Evolutionary conservation across 2,329 filamentous ascomycete species (phyloP), one percentile per base, ranked within the genome.

Genomic region (Aspergillus transmontanensis): DNA sequence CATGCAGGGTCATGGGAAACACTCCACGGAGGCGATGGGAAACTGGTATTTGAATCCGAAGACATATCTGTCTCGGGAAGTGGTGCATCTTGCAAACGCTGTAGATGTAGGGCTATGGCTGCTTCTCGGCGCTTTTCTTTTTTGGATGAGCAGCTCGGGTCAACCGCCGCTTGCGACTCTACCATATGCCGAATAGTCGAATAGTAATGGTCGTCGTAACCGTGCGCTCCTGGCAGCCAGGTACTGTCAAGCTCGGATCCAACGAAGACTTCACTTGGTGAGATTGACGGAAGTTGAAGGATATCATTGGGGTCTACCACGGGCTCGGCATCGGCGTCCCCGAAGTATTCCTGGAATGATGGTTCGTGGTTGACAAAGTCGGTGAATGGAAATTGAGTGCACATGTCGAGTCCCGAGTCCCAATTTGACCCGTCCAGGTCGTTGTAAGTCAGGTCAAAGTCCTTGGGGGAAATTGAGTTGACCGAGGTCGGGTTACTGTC

Each of bases 101-200:
- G 75, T n/a, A 80, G 62, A 48, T 80, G 78, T 34, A 80, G 56
- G 6, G 77, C 77, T 64, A 80, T 80, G 1, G 77, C 73, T 10
- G 79, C 78, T 56, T 80, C 79, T 19, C 75, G 71, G 58, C 77
- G 76, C 72, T 80, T 80, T 66, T 78, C 73, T 64, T 80, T 79
- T 43, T 69, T 68, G 7, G 78, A 78, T 41, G 72, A 64, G 50
- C 69, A 68, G 12, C 77, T 70, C 6, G 72, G 65, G 59, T 80
- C 77, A 7, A 72, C 67, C 10, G 76, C 75, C n/a, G 78, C 79
- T 65, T 76, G 72, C 6, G 76, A 71, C 67, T 78, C 75, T 5
- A 78, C 75, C 65, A 77, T 62, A 32, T 75, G 70, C 41, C 75
- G 73, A 74, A 70, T 50, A 12, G 55, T 63, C 4, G 66, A 63